These are phyloP conservation scores for Irpex sp. DNA, from an alignment of 1,284 basidiomycete species.

Conservation along the genomic window DNA sequence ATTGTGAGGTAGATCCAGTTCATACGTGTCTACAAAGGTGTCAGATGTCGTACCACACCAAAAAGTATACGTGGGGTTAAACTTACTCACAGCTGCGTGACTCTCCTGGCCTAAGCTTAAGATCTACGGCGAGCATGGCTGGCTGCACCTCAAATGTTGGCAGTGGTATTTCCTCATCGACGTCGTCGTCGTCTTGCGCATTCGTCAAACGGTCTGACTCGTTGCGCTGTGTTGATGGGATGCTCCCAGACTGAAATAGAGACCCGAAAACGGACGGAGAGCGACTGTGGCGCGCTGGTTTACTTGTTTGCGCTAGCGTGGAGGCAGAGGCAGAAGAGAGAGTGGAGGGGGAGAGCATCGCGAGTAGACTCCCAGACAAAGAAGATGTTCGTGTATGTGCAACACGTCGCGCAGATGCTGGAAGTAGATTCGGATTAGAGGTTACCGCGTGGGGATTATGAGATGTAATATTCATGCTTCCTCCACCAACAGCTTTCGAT, in stretches of 20 bases:
- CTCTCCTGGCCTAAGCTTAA: constrained; percentile 75
- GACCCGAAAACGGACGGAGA: constrained; percentile 25
- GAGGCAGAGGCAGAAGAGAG: constrained; percentile 14
- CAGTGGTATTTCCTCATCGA: constrained; percentile 62
- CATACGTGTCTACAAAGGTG: constrained; percentile 5
- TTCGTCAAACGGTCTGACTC: constrained; percentile 22
- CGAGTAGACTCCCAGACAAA: constrained; percentile 53
- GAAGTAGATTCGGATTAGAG: constrained; percentile 20
- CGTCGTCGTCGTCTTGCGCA: constrained; percentile 31
- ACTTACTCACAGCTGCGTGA: constrained; percentile 70
- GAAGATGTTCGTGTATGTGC: constrained; percentile 47
- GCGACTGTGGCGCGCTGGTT: constrained; percentile 25
- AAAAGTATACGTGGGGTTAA: constrained; percentile 1
- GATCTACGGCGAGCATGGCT: constrained; percentile 81
- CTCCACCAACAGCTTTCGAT: constrained; percentile 60
- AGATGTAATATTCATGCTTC: constrained; percentile 72
- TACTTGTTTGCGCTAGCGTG: constrained; percentile 11
- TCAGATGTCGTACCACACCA: constrained; percentile 1
- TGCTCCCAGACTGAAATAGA: constrained; percentile 19
- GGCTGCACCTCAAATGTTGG: constrained; percentile 83
- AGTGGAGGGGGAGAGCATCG: constrained; percentile 38
- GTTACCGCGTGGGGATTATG: constrained; percentile 22
- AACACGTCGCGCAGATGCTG: constrained; percentile 31
- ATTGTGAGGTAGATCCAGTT: constrained; percentile 81
- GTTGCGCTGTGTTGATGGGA: constrained; percentile 14